A percentile compares a stretch with the other conserved stretches of the same genome.
phyloP scores from a whole-genome alignment of 495 filamentous ascomycete genomes.

The Cercophora sp. region DNA sequence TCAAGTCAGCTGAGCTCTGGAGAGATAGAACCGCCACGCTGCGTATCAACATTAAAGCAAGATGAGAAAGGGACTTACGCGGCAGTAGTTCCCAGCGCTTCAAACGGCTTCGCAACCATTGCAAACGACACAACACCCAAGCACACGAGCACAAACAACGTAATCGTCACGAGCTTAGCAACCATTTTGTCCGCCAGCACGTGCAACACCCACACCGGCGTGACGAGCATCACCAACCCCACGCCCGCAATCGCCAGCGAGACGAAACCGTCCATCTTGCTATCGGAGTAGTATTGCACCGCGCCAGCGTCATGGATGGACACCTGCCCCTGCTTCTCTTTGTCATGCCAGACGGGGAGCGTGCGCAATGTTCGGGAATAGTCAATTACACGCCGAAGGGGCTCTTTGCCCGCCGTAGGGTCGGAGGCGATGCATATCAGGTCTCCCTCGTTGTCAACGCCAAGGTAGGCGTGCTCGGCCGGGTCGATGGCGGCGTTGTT shows the following conservation, averaged over 20 bases:
- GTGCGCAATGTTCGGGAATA: neutral
- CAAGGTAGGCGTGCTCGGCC: neutral
- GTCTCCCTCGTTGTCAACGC: neutral
- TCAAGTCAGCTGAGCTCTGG: neutral
- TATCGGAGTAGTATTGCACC: conserved; percentile 1
- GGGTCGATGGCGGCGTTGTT: neutral
- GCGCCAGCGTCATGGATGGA: neutral
- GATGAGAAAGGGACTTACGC: neutral
- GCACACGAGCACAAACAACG: neutral
- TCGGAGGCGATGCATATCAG: neutral
- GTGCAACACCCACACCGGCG: neutral
- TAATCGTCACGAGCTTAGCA: neutral
- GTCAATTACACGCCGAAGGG: neutral
- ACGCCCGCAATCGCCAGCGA: neutral
- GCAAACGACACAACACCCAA: conserved; percentile 2
- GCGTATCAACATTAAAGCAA: neutral
- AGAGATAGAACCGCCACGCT: neutral
- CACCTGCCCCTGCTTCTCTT: neutral
- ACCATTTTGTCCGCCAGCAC: neutral
- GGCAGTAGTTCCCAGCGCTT: conserved; percentile 2
- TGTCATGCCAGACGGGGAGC: neutral
- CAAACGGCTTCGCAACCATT: conserved; percentile 6
- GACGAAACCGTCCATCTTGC: neutral
- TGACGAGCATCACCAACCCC: neutral
- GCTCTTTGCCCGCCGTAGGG: neutral